Evolutionary conservation across 2,329 filamentous ascomycete genomes (phyloP).

Genomic region (Orbilia oligospora): DNA sequence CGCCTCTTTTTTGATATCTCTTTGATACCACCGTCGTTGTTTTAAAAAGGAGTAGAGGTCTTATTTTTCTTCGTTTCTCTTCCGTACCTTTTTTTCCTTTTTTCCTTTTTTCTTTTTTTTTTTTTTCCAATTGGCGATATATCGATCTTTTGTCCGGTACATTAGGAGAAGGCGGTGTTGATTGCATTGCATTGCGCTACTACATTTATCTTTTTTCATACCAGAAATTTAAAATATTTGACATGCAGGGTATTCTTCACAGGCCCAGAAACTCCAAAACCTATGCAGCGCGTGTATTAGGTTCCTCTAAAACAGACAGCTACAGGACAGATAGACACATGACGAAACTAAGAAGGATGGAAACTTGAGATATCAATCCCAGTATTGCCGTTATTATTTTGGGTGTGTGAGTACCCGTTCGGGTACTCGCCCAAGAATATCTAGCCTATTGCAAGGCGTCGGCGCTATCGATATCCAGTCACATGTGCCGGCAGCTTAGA

Average conservation of each 20-base stretch:
- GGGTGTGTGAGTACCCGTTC: not conserved
- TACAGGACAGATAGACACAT: not conserved
- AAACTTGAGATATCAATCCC: not conserved
- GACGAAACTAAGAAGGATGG: not conserved
- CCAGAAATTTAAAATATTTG: slow-evolving; percentile 10
- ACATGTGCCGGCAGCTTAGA: not conserved
- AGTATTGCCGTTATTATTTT: not conserved
- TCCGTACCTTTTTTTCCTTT: no score
- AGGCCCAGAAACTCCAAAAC: not conserved
- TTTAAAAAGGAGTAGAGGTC: slow-evolving; percentile 52
- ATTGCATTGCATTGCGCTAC: not conserved
- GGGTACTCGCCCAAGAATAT: slow-evolving; percentile 1
- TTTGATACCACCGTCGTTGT: slow-evolving; percentile 35
- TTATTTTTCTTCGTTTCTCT: no score
- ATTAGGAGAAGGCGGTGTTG: slow-evolving; percentile 26
- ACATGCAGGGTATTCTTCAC: slow-evolving; percentile 42
- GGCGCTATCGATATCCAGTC: no score
- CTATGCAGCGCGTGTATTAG: not conserved
- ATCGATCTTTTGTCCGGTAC: slow-evolving; percentile 27
- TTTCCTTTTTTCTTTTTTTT: slow-evolving; percentile 11
- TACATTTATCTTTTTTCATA: not conserved
- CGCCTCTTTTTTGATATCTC: slow-evolving; percentile 8
- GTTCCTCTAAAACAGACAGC: not conserved
- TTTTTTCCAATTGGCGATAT: slow-evolving; percentile 1
- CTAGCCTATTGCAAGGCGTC: no score